Percentiles rank a stretch among this genome's conserved stretches.
Conservation (phyloP, 2,329 filamentous ascomycete genomes). For the Metarhizium guizhouense region DNA sequence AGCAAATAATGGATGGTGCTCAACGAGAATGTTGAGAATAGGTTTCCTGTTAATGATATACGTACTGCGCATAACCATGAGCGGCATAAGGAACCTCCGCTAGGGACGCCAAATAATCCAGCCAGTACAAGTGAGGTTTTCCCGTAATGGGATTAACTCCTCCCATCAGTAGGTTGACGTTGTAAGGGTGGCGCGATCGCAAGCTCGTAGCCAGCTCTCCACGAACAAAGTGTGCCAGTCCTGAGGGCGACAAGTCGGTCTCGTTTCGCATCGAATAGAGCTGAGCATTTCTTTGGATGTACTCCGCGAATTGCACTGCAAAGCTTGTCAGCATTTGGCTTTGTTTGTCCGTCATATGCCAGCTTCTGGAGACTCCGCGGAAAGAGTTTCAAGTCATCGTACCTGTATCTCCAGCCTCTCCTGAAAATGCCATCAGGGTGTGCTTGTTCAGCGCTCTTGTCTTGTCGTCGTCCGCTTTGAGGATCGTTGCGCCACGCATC, state of each 20-base stretch:
- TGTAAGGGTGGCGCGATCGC: conserved; percentile 89
- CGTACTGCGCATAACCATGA: conserved; percentile 94
- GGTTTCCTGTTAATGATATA: conserved; percentile 10
- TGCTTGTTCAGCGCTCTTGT: conserved; percentile 87
- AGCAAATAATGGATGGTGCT: background rate
- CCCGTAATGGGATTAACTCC: conserved; percentile 87
- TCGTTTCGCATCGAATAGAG: conserved; percentile 98
- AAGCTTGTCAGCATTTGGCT: conserved; percentile 13
- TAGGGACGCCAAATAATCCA: conserved; percentile 88
- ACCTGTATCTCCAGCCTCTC: conserved; percentile 94
- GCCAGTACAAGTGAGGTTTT: conserved; percentile 91
- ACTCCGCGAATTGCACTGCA: conserved; percentile 97
- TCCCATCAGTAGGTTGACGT: conserved; percentile 90
- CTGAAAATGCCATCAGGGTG: conserved; percentile 89
- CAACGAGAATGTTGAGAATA: background rate
- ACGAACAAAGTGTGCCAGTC: conserved; percentile 86
- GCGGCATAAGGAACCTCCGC: conserved; percentile 90
- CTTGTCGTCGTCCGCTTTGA: conserved; percentile 96
- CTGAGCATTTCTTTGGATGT: conserved; percentile 96
- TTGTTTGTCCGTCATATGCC: background rate
- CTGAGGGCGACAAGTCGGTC: conserved; percentile 80
- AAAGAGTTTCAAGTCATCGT: conserved; percentile 17
- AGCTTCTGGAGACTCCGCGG: background rate
- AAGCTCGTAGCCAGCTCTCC: conserved; percentile 86
- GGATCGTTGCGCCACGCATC: conserved; percentile 93